Conservation (phyloP, 1,284 basidiomycete genomes). For the Ganoderma leucocontextum region DNA sequence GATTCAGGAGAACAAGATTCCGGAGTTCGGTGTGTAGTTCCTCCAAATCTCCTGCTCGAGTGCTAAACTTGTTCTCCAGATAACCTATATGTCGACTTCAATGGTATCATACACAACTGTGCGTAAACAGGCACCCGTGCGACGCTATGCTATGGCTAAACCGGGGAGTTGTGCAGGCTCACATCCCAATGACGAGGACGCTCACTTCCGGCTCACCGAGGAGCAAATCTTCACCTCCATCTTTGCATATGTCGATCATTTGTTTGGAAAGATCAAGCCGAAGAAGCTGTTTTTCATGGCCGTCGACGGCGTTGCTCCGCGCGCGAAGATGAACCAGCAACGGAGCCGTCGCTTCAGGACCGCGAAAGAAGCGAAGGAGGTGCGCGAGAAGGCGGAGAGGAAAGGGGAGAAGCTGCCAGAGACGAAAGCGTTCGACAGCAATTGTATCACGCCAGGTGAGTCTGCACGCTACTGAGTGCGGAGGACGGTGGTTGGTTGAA, state of each 20-base stretch:
- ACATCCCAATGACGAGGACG: constrained; percentile 94
- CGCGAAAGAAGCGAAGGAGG: constrained; percentile 91
- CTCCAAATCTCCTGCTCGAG: constrained; percentile 13
- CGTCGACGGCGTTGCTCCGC: constrained; percentile 96
- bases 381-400: constrained; percentile 84
- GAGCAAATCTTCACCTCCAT: constrained; percentile 98
- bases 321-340: constrained; percentile 99
- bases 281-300: constrained; percentile 98
- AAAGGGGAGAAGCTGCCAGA: constrained; percentile 94
- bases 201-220: constrained; percentile 94
- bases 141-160: not conserved
- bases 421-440: constrained; percentile 97
- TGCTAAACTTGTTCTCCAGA: constrained; percentile 53
- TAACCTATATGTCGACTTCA: constrained; percentile 95
- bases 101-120: constrained; percentile 99
- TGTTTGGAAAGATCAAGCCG: constrained; percentile 98
- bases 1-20: constrained; percentile 97
- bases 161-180: constrained; percentile 59
- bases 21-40: constrained; percentile 78
- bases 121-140: constrained; percentile 37
- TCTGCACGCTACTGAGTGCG: constrained; percentile 19
- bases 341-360: constrained; percentile 94
- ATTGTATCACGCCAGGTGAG: constrained; percentile 97
- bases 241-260: constrained; percentile 96
- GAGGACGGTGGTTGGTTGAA: not conserved